Conservation (phyloP, 164 flowering plant genomes). For the Vitis riparia region DNA sequence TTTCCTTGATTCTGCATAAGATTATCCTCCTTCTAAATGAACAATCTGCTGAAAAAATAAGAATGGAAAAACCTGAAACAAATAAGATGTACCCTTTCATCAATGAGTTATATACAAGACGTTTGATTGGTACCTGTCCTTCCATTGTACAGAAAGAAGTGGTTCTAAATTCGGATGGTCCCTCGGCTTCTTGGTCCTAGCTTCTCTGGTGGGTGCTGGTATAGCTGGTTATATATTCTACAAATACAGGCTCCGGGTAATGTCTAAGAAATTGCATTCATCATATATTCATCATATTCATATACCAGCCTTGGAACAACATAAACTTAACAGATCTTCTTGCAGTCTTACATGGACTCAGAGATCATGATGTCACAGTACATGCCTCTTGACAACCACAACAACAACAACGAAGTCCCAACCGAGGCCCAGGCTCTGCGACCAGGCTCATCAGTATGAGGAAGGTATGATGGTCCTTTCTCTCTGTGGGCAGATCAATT, state of each 20-base stretch:
- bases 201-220: slow-evolving; percentile 44
- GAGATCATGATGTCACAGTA: slow-evolving; percentile 98
- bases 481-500: not conserved
- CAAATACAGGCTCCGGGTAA: slow-evolving; percentile 88
- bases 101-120: no score
- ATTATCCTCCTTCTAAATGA: no score
- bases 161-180: slow-evolving; percentile 58
- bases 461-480: not conserved
- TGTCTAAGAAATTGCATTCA: not conserved
- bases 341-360: slow-evolving; percentile 94
- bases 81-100: no score
- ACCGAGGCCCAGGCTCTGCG: slow-evolving; percentile 52
- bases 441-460: slow-evolving; percentile 43
- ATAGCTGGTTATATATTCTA: slow-evolving; percentile 84
- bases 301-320: not conserved
- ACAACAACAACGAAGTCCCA: slow-evolving; percentile 24
- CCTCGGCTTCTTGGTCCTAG: slow-evolving; percentile 50
- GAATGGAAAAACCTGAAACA: no score
- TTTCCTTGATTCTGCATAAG: no score
- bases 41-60: no score
- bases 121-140: not conserved
- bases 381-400: slow-evolving; percentile 83
- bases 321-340: not conserved
- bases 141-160: slow-evolving; percentile 42
- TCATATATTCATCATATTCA: slow-evolving; percentile 1